Percentiles rank a stretch among this genome's conserved stretches.
Conservation (phyloP, 345 rosid species). For the Hibiscus mutabilis region DNA sequence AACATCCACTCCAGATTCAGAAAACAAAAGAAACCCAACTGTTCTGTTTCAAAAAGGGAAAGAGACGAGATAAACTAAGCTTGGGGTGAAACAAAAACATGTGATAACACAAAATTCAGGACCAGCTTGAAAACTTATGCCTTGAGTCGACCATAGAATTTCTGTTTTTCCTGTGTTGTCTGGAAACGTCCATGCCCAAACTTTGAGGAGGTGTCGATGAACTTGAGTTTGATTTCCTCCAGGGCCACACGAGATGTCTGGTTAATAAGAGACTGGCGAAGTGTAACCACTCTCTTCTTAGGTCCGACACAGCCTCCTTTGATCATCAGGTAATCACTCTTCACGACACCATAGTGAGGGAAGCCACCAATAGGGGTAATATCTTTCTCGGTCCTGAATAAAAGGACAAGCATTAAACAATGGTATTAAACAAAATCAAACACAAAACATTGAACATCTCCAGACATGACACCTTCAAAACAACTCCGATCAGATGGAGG, state of each 20-base stretch:
- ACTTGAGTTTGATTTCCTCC: constrained; percentile 68
- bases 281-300: constrained; percentile 88
- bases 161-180: constrained; percentile 56
- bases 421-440: not conserved
- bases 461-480: not conserved
- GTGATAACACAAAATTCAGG: not conserved
- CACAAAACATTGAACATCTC: not conserved
- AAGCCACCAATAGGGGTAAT: constrained; percentile 81
- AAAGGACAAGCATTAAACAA: not conserved
- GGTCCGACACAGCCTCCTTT: constrained; percentile 86
- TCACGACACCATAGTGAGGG: constrained; percentile 75
- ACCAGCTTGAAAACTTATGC: constrained; percentile 24
- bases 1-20: not conserved
- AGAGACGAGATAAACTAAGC: not conserved
- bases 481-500: not conserved
- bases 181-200: constrained; percentile 48
- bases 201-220: constrained; percentile 47
- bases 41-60: not conserved
- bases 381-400: constrained; percentile 69
- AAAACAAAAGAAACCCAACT: not conserved
- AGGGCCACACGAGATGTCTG: constrained; percentile 74
- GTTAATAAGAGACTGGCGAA: constrained; percentile 53
- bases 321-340: constrained; percentile 63
- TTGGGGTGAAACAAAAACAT: not conserved
- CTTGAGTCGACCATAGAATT: constrained; percentile 51